Evolutionary conservation across 352 stramenopile genomes (phyloP).

Genomic region (Phytophthora niederhauseri): DNA sequence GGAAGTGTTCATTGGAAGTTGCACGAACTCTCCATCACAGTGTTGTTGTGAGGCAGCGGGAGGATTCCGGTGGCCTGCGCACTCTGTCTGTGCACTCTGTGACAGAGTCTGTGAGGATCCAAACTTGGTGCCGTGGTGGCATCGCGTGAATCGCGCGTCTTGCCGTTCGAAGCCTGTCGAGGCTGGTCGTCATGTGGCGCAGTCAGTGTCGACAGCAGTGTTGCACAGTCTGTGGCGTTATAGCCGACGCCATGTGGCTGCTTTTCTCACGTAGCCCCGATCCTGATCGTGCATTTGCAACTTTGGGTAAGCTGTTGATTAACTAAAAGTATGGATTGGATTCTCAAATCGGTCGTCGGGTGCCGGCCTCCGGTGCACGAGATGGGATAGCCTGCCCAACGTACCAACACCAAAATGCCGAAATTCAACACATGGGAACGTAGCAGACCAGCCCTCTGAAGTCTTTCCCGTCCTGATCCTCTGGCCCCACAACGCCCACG

Average conservation of each 20-base stretch:
- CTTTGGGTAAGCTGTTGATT: neutral
- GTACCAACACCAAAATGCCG: neutral
- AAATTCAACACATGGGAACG: slow-evolving; percentile 1
- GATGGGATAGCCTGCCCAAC: neutral
- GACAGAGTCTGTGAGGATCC: too few relatives aligned
- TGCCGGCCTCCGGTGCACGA: neutral
- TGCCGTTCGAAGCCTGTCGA: neutral
- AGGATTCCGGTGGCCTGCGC: neutral
- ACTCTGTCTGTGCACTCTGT: too few relatives aligned
- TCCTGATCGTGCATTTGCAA: slow-evolving; percentile 1
- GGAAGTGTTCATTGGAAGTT: neutral
- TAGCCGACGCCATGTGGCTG: neutral
- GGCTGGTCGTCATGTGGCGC: neutral
- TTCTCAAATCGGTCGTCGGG: neutral
- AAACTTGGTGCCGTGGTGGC: neutral
- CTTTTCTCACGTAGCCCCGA: neutral
- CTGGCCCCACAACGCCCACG: neutral
- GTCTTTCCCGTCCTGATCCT: neutral
- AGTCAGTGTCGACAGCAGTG: neutral
- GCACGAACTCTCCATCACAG: neutral
- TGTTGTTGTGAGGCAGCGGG: neutral
- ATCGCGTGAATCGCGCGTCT: neutral
- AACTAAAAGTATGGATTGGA: neutral
- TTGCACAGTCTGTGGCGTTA: neutral
- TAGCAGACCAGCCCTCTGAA: neutral